A percentile compares a stretch with the other conserved stretches of the same genome.
These are phyloP conservation scores for Claviceps sp. DNA, from an alignment of 2,329 filamentous ascomycete species.

Conservation along the genomic window DNA sequence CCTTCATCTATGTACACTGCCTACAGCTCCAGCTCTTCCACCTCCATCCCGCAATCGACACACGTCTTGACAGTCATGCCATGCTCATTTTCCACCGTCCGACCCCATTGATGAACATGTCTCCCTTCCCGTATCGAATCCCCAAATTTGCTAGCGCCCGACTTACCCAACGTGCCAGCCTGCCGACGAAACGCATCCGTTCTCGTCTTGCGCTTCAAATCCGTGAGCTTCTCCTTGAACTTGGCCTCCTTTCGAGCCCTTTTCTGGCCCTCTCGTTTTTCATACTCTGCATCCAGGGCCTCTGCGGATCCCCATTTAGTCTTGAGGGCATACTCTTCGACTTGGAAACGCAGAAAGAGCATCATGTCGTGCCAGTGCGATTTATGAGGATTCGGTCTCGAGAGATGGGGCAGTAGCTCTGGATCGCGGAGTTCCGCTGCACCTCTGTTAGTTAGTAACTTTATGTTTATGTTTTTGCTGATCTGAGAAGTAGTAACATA, in stretches of 20 bases:
- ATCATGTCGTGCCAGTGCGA: constrained; percentile 98
- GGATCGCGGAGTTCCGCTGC: constrained; percentile 79
- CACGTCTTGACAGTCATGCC: constrained; percentile 76
- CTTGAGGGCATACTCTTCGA: constrained; percentile 83
- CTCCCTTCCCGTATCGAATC: constrained; percentile 57
- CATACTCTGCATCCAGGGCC: constrained; percentile 79
- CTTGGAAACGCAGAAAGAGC: constrained; percentile 84
- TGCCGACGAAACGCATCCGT: constrained; percentile 79
- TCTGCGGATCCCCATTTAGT: constrained; percentile 86
- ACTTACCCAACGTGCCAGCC: constrained; percentile 42
- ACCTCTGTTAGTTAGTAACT: constrained; percentile 1
- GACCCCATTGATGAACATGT: constrained; percentile 83
- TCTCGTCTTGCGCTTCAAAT: constrained; percentile 84
- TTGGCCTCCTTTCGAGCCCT: constrained; percentile 81
- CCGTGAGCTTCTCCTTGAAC: constrained; percentile 77
- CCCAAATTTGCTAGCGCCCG: constrained; percentile 52
- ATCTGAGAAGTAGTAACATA: no score
- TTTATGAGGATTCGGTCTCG: constrained; percentile 88
- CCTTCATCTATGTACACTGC: neutral
- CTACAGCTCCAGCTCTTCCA: constrained; percentile 59
- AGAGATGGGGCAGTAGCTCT: constrained; percentile 74
- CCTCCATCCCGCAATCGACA: constrained; percentile 62
- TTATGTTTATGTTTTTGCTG: neutral
- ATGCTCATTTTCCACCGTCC: constrained; percentile 52
- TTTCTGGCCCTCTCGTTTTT: constrained; percentile 61